Evolutionary conservation across 1,284 basidiomycete species (phyloP).

Genomic region (Termitomyces sp.): DNA sequence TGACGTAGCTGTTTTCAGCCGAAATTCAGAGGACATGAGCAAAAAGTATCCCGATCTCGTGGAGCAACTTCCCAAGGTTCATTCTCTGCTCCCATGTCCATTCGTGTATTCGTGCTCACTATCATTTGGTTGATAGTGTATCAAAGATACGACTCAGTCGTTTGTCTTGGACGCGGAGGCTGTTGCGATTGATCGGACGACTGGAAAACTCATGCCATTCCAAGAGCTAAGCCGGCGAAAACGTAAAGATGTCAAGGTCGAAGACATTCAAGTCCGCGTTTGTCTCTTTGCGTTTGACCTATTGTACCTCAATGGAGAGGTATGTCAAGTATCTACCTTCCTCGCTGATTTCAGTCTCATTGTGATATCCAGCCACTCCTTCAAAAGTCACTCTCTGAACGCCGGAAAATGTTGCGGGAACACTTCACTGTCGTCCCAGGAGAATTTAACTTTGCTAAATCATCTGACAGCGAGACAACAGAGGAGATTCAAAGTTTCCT

Average conservation of each 20-base stretch:
- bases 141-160: slow-evolving; percentile 76
- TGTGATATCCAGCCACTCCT: slow-evolving; percentile 50
- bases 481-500: slow-evolving; percentile 96
- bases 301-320: slow-evolving; percentile 91
- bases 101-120: not conserved
- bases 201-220: slow-evolving; percentile 88
- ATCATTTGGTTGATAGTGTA: slow-evolving; percentile 50
- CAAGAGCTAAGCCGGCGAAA: slow-evolving; percentile 95
- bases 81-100: not conserved
- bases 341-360: not conserved
- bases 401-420: slow-evolving; percentile 71
- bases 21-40: slow-evolving; percentile 99
- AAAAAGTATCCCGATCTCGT: slow-evolving; percentile 98
- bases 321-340: slow-evolving; percentile 29
- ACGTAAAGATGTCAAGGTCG: slow-evolving; percentile 94
- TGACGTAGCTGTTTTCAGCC: slow-evolving; percentile 83
- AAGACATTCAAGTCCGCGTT: slow-evolving; percentile 94
- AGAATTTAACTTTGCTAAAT: slow-evolving; percentile 92
- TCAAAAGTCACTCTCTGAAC: slow-evolving; percentile 63
- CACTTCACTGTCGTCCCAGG: slow-evolving; percentile 82
- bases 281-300: slow-evolving; percentile 96
- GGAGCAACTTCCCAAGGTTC: slow-evolving; percentile 83
- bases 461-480: slow-evolving; percentile 83
- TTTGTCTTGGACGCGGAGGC: slow-evolving; percentile 97
- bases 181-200: slow-evolving; percentile 88